Percentiles rank a stretch among this genome's conserved stretches.
phyloP scores from a whole-genome alignment of 1,284 basidiomycete species.

The Mycosarcoma mackinlayi region DNA sequence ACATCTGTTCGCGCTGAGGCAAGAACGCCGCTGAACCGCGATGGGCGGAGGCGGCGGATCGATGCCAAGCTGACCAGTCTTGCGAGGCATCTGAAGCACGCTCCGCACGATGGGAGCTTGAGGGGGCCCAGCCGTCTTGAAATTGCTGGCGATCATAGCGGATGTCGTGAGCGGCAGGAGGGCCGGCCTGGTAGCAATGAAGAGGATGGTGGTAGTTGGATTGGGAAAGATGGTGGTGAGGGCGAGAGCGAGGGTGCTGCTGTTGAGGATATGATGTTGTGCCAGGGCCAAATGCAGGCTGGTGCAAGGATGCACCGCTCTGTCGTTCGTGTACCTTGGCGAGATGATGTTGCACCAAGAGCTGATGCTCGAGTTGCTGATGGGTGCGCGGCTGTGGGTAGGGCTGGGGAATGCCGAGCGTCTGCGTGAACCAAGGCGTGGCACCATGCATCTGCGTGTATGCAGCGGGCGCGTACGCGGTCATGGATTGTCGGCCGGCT shows the following conservation, averaged over 20 bases:
- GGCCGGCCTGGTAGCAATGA: slow-evolving; percentile 9
- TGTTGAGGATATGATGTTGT: slow-evolving; percentile 6
- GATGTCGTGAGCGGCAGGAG: slow-evolving; percentile 4
- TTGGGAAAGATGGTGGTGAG: slow-evolving; percentile 18
- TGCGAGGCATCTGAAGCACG: slow-evolving; percentile 11
- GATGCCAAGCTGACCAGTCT: slow-evolving; percentile 29
- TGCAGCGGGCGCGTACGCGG: slow-evolving; percentile 20
- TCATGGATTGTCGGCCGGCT: slow-evolving; percentile 26
- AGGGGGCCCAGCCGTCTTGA: slow-evolving; percentile 22
- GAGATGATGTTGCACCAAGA: slow-evolving; percentile 50
- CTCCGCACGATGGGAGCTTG: slow-evolving; percentile 17
- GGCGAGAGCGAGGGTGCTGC: slow-evolving; percentile 12
- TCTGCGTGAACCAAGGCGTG: slow-evolving; percentile 30
- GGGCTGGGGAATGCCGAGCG: slow-evolving; percentile 16
- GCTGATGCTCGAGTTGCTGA: slow-evolving; percentile 56
- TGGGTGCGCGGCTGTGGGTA: slow-evolving; percentile 44
- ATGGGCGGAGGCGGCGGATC: slow-evolving; percentile 10
- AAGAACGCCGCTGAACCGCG: slow-evolving; percentile 20
- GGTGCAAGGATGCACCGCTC: slow-evolving; percentile 10
- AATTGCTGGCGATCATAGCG: slow-evolving; percentile 17
- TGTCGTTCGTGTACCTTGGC: slow-evolving; percentile 48
- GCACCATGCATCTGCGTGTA: slow-evolving; percentile 21
- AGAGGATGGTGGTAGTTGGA: slow-evolving; percentile 11
- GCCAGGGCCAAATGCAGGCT: slow-evolving; percentile 10
- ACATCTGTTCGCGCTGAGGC: slow-evolving; percentile 17